Percentiles rank a stretch among this genome's conserved stretches.
These are phyloP conservation scores for Colletotrichum eremochloae DNA, from an alignment of 2,329 filamentous ascomycete species.

Conservation along the genomic window DNA sequence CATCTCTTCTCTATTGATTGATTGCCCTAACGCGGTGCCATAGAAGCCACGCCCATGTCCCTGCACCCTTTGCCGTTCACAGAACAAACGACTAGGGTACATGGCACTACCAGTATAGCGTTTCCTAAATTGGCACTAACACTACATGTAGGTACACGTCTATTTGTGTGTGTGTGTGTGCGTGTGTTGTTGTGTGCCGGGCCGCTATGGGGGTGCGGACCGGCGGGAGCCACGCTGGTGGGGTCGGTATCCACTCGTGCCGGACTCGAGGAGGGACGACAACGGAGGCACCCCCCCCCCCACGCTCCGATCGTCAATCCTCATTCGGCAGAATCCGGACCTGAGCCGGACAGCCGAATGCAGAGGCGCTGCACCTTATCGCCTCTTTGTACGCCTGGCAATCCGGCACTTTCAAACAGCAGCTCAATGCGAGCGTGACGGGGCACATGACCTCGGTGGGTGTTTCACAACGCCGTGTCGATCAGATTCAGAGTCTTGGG, in stretches of 20 bases:
- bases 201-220: background rate
- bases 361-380: background rate
- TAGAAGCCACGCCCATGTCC: background rate
- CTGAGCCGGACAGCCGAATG: background rate
- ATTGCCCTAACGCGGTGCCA: background rate
- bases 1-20: background rate
- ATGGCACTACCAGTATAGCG: background rate
- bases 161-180: background rate
- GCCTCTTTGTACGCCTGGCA: background rate
- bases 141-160: background rate
- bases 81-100: background rate
- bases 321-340: constrained; percentile 10
- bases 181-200: background rate
- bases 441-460: background rate
- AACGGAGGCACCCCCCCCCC: background rate
- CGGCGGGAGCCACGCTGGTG: constrained; percentile 19
- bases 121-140: constrained; percentile 9
- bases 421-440: background rate
- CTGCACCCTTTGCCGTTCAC: no score
- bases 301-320: background rate
- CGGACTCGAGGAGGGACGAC: background rate
- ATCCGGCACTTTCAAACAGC: no score
- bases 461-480: background rate
- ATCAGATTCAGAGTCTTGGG: constrained; percentile 12
- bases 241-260: background rate